Evolutionary conservation across 2,329 filamentous ascomycete genomes (phyloP).

Genomic region (Pleoardoris graminearum): DNA sequence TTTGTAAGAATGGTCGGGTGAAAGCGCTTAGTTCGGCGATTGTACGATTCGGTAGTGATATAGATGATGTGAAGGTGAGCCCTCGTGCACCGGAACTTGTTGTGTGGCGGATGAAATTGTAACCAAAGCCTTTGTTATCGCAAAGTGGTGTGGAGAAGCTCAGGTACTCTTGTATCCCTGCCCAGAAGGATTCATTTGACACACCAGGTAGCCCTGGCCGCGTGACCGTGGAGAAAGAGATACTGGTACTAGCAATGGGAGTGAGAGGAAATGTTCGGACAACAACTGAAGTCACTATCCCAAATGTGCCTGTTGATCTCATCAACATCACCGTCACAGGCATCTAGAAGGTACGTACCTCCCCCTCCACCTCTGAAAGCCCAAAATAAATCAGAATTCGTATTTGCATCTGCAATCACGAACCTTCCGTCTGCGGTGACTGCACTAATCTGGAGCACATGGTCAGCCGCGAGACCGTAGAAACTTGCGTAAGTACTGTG

Average conservation of each 20-base stretch:
- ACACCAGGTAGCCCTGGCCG: constrained; percentile 10
- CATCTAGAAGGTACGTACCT: constrained; percentile 18
- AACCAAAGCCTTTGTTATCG: constrained; percentile 30
- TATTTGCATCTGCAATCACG: constrained; percentile 19
- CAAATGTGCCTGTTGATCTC: constrained; percentile 25
- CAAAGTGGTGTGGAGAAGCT: constrained; percentile 18
- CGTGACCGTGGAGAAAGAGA: constrained; percentile 27
- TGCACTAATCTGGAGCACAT: constrained; percentile 24
- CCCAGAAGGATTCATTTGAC: constrained; percentile 30
- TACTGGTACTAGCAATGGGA: constrained; percentile 15
- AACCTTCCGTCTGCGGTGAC: constrained; percentile 27
- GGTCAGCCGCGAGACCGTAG: constrained; percentile 38
- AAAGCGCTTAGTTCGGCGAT: constrained; percentile 18
- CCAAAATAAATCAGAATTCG: constrained; percentile 30
- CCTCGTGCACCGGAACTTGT: constrained; percentile 14
- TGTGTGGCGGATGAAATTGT: constrained; percentile 32
- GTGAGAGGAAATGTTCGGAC: constrained; percentile 42
- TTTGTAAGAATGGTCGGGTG: constrained; percentile 22
- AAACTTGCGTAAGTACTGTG: constrained; percentile 55
- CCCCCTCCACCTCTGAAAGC: constrained; percentile 32
- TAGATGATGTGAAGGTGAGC: constrained; percentile 25
- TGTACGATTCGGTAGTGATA: constrained; percentile 22
- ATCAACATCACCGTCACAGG: not conserved
- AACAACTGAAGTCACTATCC: constrained; percentile 30
- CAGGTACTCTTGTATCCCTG: constrained; percentile 28